phyloP scores from a whole-genome alignment of 805 yeast genomes.

The Candida sphagnicola region DNA sequence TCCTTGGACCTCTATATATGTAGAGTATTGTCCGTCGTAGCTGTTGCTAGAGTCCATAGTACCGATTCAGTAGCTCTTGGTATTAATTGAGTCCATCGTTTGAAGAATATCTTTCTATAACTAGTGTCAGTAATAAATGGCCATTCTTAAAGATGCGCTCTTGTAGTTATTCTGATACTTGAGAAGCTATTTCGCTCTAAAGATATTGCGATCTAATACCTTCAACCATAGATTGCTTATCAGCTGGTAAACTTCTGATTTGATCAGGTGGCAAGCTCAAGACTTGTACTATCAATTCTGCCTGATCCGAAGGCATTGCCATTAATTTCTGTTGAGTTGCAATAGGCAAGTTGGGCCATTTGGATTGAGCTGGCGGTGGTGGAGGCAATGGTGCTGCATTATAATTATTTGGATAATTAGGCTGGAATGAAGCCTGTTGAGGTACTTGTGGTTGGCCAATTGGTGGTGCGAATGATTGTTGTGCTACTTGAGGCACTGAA shows the following conservation, averaged over 20 bases:
- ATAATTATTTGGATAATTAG: not conserved
- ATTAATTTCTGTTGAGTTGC: slow-evolving; percentile 48
- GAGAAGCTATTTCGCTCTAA: slow-evolving; percentile 11
- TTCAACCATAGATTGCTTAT: slow-evolving; percentile 52
- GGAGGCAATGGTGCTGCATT: slow-evolving; percentile 9
- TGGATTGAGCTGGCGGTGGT: slow-evolving; percentile 20
- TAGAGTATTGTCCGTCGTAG: no score
- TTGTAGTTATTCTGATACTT: not conserved
- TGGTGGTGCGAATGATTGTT: slow-evolving; percentile 7
- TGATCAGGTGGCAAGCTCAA: slow-evolving; percentile 48
- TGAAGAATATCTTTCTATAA: no score
- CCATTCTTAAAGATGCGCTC: not conserved
- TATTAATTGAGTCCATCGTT: no score
- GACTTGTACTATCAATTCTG: slow-evolving; percentile 52
- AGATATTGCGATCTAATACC: slow-evolving; percentile 54
- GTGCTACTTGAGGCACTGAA: slow-evolving; percentile 15
- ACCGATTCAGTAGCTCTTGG: no score
- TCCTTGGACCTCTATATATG: no score
- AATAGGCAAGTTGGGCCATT: slow-evolving; percentile 48
- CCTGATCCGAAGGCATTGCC: slow-evolving; percentile 53
- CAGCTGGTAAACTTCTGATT: slow-evolving; percentile 45
- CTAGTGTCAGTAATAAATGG: no score
- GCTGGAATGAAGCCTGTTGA: slow-evolving; percentile 1
- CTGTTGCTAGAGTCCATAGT: no score
- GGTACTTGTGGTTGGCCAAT: slow-evolving; percentile 8